These are phyloP conservation scores for Loxodes magnus DNA, from an alignment of 73 alveolate species.

Conservation along the genomic window DNA sequence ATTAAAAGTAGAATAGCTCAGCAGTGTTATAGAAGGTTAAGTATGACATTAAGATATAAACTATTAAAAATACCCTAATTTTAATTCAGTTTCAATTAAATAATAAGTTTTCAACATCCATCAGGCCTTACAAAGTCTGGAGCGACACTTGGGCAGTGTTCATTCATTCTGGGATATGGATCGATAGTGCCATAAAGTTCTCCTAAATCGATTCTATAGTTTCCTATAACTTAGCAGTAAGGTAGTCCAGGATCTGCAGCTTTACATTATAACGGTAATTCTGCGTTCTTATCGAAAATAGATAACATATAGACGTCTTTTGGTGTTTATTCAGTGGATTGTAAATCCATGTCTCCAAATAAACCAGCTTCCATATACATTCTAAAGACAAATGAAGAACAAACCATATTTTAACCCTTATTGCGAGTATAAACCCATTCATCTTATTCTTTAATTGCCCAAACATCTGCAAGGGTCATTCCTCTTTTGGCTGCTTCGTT, in stretches of 20 bases:
- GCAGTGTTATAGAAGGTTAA: no score
- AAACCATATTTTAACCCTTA: conserved; percentile 82
- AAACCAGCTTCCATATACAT: conserved; percentile 83
- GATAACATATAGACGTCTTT: conserved; percentile 56
- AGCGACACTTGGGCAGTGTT: conserved; percentile 73
- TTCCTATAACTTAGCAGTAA: conserved; percentile 83
- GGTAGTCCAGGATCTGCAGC: conserved; percentile 68
- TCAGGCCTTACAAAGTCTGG: conserved; percentile 69
- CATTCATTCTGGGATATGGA: conserved; percentile 87
- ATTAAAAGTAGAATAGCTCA: no score
- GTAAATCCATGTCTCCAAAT: conserved; percentile 50
- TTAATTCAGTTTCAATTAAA: no score
- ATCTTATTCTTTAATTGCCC: conserved; percentile 79
- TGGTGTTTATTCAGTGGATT: conserved; percentile 74
- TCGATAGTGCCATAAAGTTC: conserved; percentile 53
- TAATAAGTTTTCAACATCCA: conserved; percentile 57
- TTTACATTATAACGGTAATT: conserved; percentile 55
- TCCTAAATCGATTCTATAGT: conserved; percentile 57
- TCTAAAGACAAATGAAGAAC: conserved; percentile 74
- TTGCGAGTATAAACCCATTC: conserved; percentile 76
- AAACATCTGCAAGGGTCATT: conserved; percentile 51
- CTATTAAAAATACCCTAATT: no score
- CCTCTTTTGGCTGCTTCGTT: conserved; percentile 63
- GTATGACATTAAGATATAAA: no score
- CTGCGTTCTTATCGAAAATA: conserved; percentile 50